Evolutionary conservation across 805 yeast genomes (phyloP), one percentile per base, ranked within the genome.

Genomic region (Saccharomycopsis sp.): DNA sequence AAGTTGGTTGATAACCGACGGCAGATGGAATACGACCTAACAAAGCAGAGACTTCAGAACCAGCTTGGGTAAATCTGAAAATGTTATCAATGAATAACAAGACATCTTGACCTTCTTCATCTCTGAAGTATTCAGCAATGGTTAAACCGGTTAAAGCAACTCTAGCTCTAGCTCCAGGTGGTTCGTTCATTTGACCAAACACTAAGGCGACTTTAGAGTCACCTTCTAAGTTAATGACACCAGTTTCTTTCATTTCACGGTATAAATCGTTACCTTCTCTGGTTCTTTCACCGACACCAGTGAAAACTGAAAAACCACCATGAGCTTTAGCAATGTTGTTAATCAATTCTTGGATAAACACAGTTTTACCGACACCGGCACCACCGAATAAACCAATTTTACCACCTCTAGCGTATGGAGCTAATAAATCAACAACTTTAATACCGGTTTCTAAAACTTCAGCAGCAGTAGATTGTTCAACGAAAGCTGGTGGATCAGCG

Each of bases 331-430:
- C 98, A 67, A 90, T 93, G 81, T 90, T 90, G 89, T 93, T 90
- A 73, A 90, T 90, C 77, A 90, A 81, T 78, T 90, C 98, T 80
- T 90, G 98, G 75, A 90, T 90, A 77, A 90, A 90, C 56, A 90
- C 98, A 72, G 98, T 90, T 76, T 90, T 90, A 77, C 98, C 98
- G 85, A 90, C 98, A 90, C 98, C 98, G 72, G 98, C 98, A 90
- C 98, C 98, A 79, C 98, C 98, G 85, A 90, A 90, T 67, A 90
- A 82, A 83, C 98, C 98, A 87, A 90, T 90, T 83, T 90, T 90
- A 86, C 98, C 98, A 86, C 98, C 98, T 86, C 97, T 88, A 68
- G 98, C 97, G 79, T 90, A 90, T 61, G 98, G 98, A 61, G 98
- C 98, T 59, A 90, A 81, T 67, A 90, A 79, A 71, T 90, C 98